Conservation (phyloP, 192 early-diverging fungal genomes). For the Coemansia sp. region DNA sequence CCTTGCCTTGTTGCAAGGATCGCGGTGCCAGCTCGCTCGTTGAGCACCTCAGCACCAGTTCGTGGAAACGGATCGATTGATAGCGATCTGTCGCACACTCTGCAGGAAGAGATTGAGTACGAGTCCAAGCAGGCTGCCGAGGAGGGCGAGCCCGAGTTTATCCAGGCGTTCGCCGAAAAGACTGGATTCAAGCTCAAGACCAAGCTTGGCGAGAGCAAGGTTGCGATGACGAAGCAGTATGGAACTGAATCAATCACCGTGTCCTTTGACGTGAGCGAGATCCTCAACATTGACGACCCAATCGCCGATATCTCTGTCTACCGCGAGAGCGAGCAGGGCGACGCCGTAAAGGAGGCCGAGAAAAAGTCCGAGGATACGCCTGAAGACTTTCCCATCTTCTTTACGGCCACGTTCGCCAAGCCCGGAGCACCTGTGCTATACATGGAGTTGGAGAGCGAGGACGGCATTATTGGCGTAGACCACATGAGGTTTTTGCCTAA, state of each 20-base stretch:
- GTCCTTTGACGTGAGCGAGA: constrained; percentile 83
- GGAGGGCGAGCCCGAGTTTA: constrained; percentile 66
- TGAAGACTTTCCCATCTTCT: constrained; percentile 75
- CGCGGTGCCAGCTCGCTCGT: constrained; percentile 22
- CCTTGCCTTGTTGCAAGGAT: background rate
- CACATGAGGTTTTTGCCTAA: constrained; percentile 74
- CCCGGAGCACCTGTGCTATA: constrained; percentile 74
- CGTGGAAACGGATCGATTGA: constrained; percentile 61
- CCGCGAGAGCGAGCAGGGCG: constrained; percentile 60
- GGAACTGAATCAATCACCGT: constrained; percentile 92
- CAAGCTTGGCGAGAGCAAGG: constrained; percentile 76
- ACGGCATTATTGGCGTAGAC: constrained; percentile 86
- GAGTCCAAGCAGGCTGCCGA: constrained; percentile 67
- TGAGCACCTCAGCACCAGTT: constrained; percentile 34
- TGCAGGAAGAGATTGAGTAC: constrained; percentile 76
- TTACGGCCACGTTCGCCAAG: constrained; percentile 86
- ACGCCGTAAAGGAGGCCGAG: constrained; percentile 61
- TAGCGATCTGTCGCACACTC: constrained; percentile 70
- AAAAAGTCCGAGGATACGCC: constrained; percentile 68
- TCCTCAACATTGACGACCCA: constrained; percentile 76
- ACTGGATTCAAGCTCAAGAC: constrained; percentile 81
- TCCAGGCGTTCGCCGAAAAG: constrained; percentile 70
- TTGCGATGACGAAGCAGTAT: constrained; percentile 80
- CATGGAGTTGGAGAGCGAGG: constrained; percentile 80
- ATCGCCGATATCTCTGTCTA: constrained; percentile 64